phyloP scores from a whole-genome alignment of 345 rosid genomes.

The Cochlearia excelsa region DNA sequence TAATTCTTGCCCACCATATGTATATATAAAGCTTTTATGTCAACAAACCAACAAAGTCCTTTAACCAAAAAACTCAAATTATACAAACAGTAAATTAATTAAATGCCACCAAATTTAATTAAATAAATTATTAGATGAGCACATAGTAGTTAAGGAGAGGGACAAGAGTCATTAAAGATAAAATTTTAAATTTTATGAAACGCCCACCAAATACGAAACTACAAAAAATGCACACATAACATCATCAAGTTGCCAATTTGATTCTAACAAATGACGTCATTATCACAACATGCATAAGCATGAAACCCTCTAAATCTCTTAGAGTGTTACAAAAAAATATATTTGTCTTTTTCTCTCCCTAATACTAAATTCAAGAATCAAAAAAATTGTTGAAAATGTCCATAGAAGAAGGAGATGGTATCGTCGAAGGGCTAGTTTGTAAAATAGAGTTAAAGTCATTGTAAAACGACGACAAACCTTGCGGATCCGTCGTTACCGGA shows the following conservation, averaged over 20 bases:
- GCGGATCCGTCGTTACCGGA: constrained; percentile 31
- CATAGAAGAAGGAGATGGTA: constrained; percentile 40
- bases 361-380: constrained; percentile 40
- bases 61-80: not conserved
- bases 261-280: constrained; percentile 15
- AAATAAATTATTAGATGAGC: constrained; percentile 24
- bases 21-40: no score
- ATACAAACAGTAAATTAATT: constrained; percentile 12
- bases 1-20: no score
- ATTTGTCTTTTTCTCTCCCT: not conserved
- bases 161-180: constrained; percentile 34
- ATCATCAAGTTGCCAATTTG: constrained; percentile 29
- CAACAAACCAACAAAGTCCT: not conserved
- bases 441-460: constrained; percentile 50
- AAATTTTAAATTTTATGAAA: not conserved
- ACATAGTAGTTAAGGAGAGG: constrained; percentile 21
- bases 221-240: constrained; percentile 5
- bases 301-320: constrained; percentile 10
- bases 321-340: not conserved
- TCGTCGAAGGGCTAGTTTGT: constrained; percentile 58
- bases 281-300: constrained; percentile 11
- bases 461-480: constrained; percentile 35
- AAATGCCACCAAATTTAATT: constrained; percentile 1
- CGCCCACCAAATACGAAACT: constrained; percentile 34
- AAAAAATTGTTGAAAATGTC: constrained; percentile 71